Conservation (phyloP, 371 early-diverging fungal genomes). For the Haplosporangium sp. region DNA sequence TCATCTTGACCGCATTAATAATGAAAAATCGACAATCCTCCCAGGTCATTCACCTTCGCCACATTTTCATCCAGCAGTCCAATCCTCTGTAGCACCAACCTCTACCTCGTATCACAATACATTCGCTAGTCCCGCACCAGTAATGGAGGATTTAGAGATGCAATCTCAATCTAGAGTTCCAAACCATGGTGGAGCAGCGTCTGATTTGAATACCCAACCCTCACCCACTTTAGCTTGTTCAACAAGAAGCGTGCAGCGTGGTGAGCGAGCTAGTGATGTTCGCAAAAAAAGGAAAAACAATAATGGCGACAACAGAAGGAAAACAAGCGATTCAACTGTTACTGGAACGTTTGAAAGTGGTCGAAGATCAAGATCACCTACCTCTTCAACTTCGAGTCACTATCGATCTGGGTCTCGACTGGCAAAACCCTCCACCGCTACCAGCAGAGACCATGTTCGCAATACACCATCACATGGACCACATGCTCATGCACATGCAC, state of each 20-base stretch:
- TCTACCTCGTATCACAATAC: background rate
- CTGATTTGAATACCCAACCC: conserved; percentile 1
- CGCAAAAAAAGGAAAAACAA: conserved; percentile 5
- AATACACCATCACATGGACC: background rate
- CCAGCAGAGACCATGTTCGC: background rate
- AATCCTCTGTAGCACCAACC: conserved; percentile 8
- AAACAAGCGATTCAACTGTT: conserved; percentile 6
- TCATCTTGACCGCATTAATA: conserved; percentile 1
- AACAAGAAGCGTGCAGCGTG: background rate
- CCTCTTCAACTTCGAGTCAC: background rate
- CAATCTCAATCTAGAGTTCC: background rate
- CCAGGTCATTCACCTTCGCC: background rate
- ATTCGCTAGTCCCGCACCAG: background rate
- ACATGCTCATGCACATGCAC: background rate
- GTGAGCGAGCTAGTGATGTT: background rate
- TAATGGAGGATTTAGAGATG: conserved; percentile 20
- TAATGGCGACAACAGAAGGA: background rate
- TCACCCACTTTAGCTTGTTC: background rate
- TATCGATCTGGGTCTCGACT: background rate
- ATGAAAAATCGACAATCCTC: conserved; percentile 3
- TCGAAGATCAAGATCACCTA: background rate
- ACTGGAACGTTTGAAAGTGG: background rate
- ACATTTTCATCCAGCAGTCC: conserved; percentile 2
- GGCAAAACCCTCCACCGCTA: too few relatives aligned
- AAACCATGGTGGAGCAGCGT: background rate